Evolutionary conservation across 345 rosid genomes (phyloP), one percentile per base, ranked within the genome.

Genomic region (Salix exigua): DNA sequence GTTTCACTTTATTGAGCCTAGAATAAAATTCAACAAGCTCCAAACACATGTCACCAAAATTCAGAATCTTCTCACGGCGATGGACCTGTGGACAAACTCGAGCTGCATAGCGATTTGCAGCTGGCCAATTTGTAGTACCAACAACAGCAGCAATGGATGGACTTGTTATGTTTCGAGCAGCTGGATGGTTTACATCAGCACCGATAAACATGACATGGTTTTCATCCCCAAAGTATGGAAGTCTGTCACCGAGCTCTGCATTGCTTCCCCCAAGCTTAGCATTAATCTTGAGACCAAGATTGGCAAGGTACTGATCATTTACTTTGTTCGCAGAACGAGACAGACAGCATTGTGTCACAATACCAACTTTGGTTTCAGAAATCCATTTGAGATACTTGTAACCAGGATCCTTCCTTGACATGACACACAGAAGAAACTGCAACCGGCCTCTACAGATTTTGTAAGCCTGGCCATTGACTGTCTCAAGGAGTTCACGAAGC

Each of bases 221-320:
- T 1, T 82, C 79, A 78, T 74, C 82, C 9, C 17, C 72, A 40
- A 92, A 87, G 83, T 73, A 80, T 1, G 93, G 88, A 46, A 92
- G 87, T 55, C 64, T 73, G 60, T 88, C 89, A 51, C 73, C 71
- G 66, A 94, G 90, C 88, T 92, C 99, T 0, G 82, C 87, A 21
- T 92, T 94, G 87, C 97, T 94, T 67, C 99, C 97, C 55, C 97
- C 99, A n/a, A 94, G 93, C 84, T 94, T 94, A 0, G 97, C 99
- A 66, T 94, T 94, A 82, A 94, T 92, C 88, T 92, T 91, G 51
- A 92, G 89, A 4, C 89, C 94, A 35, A 94, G 88, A 81, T 92
- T 90, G 31, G 94, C 89, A 6, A 85, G 91, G 80, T 89, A 90
- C 72, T 91, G 97, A 73, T 92, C 97, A 14, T 73, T 73, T 21